Base-by-base conservation (phyloP, 2,329 filamentous ascomycete genomes). In the Claviceps citrina region DNA sequence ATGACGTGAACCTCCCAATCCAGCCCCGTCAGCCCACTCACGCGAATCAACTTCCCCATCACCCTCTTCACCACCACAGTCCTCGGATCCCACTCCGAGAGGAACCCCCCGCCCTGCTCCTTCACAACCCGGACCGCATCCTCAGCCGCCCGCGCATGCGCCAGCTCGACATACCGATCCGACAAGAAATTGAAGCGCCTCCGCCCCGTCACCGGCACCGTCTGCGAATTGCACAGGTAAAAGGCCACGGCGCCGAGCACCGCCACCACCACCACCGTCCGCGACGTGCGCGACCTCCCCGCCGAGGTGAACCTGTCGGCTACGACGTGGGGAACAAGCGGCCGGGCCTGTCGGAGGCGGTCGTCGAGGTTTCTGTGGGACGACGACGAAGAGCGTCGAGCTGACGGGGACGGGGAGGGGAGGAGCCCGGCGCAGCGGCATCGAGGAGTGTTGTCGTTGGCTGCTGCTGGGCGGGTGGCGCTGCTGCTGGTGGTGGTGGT, bases 1-100 rank as follows among this genome's bases (percentile, higher is more conserved):
- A 89, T 84, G 6, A 89, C 81, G 49, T 71, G 66, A 4, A 87
- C 68, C 59, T 85, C 78, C 82, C 83, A 87, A 10, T 73, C 54
- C 42, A 69, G 60, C 45, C 68, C 58, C 40, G 57, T 51, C 61
- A 82, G 61, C 5, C 78, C 78, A 47, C 72, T 77, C 38, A 77
- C 76, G 5, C 78, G 78, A 20, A 86, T 72, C 49, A 89, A 56
- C 40, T 76, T 62, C 39, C 64, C 54, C 67, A 87, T 70, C 10
- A 87, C 79, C 43, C 71, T 63, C 53, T 69, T 66, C 6, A 86
- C 81, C 55, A 69, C 53, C 8, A 54, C 51, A 26, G 64, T 64
- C 36, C 80, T 66, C 27, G 64, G 64, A 51, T 84, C 78, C 57
- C 65, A 67, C 1, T 70, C 65, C 0, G 72, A 65, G 40, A 84